phyloP scores from a whole-genome alignment of 805 yeast genomes.

The Dipodascopsis uninucleata region DNA sequence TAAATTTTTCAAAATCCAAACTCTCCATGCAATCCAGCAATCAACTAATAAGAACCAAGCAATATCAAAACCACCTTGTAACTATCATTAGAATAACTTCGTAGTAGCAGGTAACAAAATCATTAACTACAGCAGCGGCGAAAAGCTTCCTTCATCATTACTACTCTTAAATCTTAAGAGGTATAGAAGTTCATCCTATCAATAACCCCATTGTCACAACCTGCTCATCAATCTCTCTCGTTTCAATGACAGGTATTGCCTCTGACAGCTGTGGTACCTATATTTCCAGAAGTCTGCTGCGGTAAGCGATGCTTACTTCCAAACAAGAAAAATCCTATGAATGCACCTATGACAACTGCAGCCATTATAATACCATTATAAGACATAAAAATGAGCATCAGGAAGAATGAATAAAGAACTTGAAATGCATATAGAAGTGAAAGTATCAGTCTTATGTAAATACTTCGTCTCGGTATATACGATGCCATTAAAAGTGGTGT shows the following conservation, averaged over 20 bases:
- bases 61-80: no score
- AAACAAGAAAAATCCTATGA: slow-evolving; percentile 24
- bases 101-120: no score
- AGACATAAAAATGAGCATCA: slow-evolving; percentile 27
- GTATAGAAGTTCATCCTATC: no score
- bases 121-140: no score
- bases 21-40: no score
- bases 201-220: no score
- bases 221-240: no score
- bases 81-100: no score
- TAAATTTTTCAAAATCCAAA: no score
- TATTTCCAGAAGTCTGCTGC: slow-evolving; percentile 3
- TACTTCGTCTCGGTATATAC: slow-evolving; percentile 18
- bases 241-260: slow-evolving; percentile 25
- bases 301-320: slow-evolving; percentile 22
- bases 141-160: no score
- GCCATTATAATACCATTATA: slow-evolving; percentile 23
- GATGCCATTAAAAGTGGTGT: slow-evolving; percentile 14
- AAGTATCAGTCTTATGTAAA: slow-evolving; percentile 16
- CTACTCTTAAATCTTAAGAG: no score
- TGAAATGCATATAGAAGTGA: slow-evolving; percentile 24
- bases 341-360: slow-evolving; percentile 26
- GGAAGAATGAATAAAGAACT: slow-evolving; percentile 25
- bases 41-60: no score
- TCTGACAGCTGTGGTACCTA: slow-evolving; percentile 23